These are phyloP conservation scores for Cordyceps pruinosa DNA, from an alignment of 2,329 filamentous ascomycete species.

Conservation along the genomic window DNA sequence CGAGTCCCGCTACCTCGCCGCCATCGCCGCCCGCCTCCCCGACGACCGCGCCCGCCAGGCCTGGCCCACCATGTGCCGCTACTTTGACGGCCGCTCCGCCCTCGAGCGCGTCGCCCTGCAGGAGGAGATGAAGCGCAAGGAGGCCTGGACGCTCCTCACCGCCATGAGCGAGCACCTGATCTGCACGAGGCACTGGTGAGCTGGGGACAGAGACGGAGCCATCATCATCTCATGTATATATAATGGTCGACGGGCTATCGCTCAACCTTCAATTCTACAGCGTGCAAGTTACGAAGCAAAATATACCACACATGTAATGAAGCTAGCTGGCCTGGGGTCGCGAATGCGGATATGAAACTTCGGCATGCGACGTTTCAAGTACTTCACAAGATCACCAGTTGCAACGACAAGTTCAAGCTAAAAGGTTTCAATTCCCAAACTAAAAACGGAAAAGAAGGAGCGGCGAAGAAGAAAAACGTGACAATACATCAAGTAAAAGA, in stretches of 20 bases:
- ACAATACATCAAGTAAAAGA: constrained; percentile 6
- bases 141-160: constrained; percentile 60
- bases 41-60: constrained; percentile 54
- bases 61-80: constrained; percentile 71
- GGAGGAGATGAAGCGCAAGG: constrained; percentile 81
- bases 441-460: constrained; percentile 20
- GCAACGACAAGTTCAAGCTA: constrained; percentile 14
- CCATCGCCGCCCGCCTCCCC: constrained; percentile 47
- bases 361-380: too few relatives aligned
- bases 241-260: not conserved
- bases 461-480: constrained; percentile 7
- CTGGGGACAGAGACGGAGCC: not conserved
- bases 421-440: constrained; percentile 16
- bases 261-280: too few relatives aligned
- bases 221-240: not conserved
- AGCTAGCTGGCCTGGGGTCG: too few relatives aligned
- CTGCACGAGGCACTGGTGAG: constrained; percentile 64
- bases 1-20: constrained; percentile 66
- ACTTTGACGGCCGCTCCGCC: constrained; percentile 80
- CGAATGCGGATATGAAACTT: too few relatives aligned
- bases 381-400: not conserved
- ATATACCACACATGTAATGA: not conserved
- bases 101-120: constrained; percentile 81
- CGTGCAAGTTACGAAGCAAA: too few relatives aligned
- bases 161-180: constrained; percentile 63